These are phyloP conservation scores for Castanea mollissima DNA, from an alignment of 306 rosid genomes.

Conservation along the genomic window DNA sequence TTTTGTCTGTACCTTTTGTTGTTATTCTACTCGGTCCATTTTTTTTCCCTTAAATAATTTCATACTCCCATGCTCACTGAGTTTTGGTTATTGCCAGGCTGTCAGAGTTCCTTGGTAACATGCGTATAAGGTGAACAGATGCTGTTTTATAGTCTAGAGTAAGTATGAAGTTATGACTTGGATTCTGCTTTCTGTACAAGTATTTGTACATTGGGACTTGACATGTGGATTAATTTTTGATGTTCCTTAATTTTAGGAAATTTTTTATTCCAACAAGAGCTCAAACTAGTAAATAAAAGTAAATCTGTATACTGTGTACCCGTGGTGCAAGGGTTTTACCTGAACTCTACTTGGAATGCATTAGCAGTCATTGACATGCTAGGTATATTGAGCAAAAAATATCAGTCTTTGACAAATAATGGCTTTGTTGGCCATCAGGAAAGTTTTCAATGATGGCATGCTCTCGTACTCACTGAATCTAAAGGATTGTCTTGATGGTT, in stretches of 20 bases:
- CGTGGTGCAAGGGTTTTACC: neutral
- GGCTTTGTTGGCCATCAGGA: neutral
- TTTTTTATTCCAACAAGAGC: neutral
- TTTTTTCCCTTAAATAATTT: neutral
- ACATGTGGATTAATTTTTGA: neutral
- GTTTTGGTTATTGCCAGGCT: conserved; percentile 55
- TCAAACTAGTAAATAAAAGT: neutral
- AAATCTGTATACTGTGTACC: neutral
- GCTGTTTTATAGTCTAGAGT: conserved; percentile 29
- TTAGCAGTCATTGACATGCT: neutral
- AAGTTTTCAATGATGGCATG: neutral
- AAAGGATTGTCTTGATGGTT: neutral
- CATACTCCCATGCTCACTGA: neutral
- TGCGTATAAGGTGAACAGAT: conserved; percentile 69
- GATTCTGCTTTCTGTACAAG: conserved; percentile 13
- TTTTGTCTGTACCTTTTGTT: conserved; percentile 21
- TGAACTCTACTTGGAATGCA: neutral
- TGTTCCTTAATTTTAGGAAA: neutral
- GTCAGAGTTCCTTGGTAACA: conserved; percentile 75
- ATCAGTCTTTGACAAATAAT: neutral
- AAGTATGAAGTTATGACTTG: conserved; percentile 33
- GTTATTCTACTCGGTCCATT: neutral
- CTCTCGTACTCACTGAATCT: neutral
- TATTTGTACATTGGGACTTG: neutral
- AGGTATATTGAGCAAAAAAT: no score